phyloP scores from a whole-genome alignment of 805 yeast genomes.

The Metschnikowia rubicola region DNA sequence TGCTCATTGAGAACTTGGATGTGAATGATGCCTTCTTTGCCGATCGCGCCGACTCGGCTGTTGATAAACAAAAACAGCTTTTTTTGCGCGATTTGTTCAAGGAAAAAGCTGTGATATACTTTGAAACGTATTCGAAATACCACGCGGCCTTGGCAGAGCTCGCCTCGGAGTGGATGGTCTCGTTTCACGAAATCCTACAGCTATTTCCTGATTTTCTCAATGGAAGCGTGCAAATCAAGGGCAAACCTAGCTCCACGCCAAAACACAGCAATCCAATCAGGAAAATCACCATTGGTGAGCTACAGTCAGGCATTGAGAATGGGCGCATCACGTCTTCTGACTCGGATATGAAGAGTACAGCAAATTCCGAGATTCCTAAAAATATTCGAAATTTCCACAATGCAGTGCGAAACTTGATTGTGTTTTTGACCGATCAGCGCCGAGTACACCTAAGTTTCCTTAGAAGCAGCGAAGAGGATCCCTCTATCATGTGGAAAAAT shows the following conservation, averaged over 20 bases:
- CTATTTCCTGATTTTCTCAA: constrained; percentile 39
- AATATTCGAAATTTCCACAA: constrained; percentile 27
- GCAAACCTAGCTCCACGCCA: not conserved
- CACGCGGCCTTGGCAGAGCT: constrained; percentile 40
- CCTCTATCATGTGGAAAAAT: constrained; percentile 43
- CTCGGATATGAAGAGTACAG: not conserved
- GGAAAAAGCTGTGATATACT: constrained; percentile 30
- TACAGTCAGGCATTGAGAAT: not conserved
- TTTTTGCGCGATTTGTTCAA: constrained; percentile 34
- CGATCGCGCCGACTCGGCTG: constrained; percentile 7
- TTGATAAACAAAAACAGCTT: constrained; percentile 28
- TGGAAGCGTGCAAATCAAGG: constrained; percentile 19
- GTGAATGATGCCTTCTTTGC: constrained; percentile 25
- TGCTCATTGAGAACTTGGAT: constrained; percentile 26
- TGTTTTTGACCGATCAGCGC: constrained; percentile 52
- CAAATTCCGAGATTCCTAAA: constrained; percentile 3
- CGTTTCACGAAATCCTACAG: constrained; percentile 31
- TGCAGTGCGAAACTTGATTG: constrained; percentile 41
- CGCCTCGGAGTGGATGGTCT: constrained; percentile 40
- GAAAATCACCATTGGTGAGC: constrained; percentile 3
- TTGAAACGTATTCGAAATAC: constrained; percentile 32
- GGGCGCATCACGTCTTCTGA: not conserved
- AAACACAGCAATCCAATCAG: constrained; percentile 3
- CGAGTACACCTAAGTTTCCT: constrained; percentile 44
- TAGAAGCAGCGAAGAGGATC: constrained; percentile 20